These are phyloP conservation scores for Ramaria rubella DNA, from an alignment of 768 basidiomycete genomes.

Conservation along the genomic window DNA sequence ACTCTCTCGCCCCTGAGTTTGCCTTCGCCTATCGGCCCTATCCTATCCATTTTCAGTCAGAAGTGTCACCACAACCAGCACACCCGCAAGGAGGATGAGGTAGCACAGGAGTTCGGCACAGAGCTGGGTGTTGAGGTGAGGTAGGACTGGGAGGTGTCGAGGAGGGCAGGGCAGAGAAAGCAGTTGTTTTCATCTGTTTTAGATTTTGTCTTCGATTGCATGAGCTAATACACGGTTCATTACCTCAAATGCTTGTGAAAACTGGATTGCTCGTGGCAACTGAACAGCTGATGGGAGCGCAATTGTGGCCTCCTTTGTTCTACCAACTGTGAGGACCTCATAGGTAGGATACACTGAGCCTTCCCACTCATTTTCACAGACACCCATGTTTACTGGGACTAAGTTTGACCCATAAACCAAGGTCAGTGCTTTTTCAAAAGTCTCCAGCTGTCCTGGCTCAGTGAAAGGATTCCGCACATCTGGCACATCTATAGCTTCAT, in stretches of 20 bases:
- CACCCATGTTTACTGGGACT: not conserved
- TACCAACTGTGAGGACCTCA: not conserved
- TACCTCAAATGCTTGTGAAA: not conserved
- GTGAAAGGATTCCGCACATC: not conserved
- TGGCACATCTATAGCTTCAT: not conserved
- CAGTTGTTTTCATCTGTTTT: too few species aligned
- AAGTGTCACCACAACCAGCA: too few species aligned
- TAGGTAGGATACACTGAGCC: not conserved
- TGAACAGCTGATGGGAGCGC: not conserved
- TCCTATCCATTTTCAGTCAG: too few species aligned
- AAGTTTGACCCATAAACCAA: not conserved
- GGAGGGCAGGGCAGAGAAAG: too few species aligned
- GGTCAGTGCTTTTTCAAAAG: not conserved
- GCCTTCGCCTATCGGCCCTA: too few species aligned
- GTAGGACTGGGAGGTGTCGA: too few species aligned
- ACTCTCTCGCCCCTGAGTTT: too few species aligned
- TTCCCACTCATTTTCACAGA: not conserved
- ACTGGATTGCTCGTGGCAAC: not conserved
- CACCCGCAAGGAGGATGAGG: too few species aligned
- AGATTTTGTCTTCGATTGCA: too few species aligned
- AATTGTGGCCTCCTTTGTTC: not conserved
- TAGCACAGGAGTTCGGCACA: too few species aligned
- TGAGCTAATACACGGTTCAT: not conserved
- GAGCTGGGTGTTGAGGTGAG: too few species aligned
- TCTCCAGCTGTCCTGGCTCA: not conserved